Evolutionary conservation across 768 basidiomycete genomes (phyloP), one percentile per base, ranked within the genome.

Genomic region (Boletus vermiculosoides): DNA sequence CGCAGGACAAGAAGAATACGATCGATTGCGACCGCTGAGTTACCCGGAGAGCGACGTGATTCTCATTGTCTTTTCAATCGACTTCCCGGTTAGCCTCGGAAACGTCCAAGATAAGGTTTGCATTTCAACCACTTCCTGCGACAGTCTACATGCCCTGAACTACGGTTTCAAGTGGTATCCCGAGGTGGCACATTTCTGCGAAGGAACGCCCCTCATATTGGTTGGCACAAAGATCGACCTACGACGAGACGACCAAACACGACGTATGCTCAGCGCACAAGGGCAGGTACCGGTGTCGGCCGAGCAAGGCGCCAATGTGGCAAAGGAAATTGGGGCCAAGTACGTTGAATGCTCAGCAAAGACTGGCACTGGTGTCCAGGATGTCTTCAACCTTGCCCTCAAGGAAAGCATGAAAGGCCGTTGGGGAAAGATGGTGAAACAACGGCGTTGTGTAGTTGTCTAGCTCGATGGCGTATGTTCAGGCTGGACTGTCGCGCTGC

Each of bases 1-100:
- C 1, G 94, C 94, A 1, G 94, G 94, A 28, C 94, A 97, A 72
- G 94, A 98, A 74, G 94, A 98, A 76, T 98, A 97, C 73, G 93
- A 95, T 72, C 82, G 90, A 60, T 80, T 94, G 54, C 81, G 91
- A 62, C 90, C 91, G 20, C 78, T 94, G 60, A 90, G 87, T 71
- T 93, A 94, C 64, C 90, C 92, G 20, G 91, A 94, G 72, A 89
- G 86, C 78, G 83, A 92, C 67, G 90, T 93, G 57, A 92, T 96
- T 65, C 87, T 96, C 64, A 91, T 96, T 64, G 93, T 95, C 30
- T 97, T 96, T 78, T 93, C 92, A 12, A 78, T 95, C 70, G 93
- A 96, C 77, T 95, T 94, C 67, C 94, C 94, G 9, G 86, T 88
- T 12, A 92, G 88, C 70, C 84, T 97, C 25, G 91, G 82, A 41